phyloP scores from a whole-genome alignment of 768 basidiomycete species.

The Asterophora lycoperdoides region DNA sequence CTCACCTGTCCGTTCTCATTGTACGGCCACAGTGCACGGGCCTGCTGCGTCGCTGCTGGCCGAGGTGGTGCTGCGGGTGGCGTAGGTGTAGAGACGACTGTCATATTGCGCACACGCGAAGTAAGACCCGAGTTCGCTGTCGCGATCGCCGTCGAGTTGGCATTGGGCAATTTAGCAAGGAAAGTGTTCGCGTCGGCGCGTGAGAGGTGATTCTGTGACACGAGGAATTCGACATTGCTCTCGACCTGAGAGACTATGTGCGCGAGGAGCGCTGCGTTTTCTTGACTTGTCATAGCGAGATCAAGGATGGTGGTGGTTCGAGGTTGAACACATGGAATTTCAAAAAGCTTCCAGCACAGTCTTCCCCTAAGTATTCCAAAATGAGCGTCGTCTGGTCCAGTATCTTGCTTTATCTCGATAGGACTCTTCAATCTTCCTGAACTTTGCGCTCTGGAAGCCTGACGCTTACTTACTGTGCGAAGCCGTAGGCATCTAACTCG shows the following conservation, averaged over 20 bases:
- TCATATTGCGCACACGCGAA: background rate
- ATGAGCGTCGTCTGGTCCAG: too few relatives aligned
- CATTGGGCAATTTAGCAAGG: conserved; percentile 43
- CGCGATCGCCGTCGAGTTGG: background rate
- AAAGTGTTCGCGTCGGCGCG: conserved; percentile 45
- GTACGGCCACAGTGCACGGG: conserved; percentile 63
- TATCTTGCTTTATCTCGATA: too few relatives aligned
- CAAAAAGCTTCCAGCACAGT: too few relatives aligned
- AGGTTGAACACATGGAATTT: too few relatives aligned
- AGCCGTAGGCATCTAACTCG: too few relatives aligned
- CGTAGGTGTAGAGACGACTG: background rate
- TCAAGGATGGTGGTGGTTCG: background rate
- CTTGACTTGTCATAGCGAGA: conserved; percentile 5
- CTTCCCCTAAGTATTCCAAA: too few relatives aligned
- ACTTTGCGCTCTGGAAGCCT: too few relatives aligned
- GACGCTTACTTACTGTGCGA: too few relatives aligned
- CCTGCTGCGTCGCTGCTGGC: conserved; percentile 29
- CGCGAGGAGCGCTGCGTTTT: conserved; percentile 45
- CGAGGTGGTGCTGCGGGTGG: conserved; percentile 11
- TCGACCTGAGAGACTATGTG: conserved; percentile 58
- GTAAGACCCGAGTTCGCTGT: background rate
- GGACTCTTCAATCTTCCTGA: too few relatives aligned
- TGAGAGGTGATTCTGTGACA: conserved; percentile 50
- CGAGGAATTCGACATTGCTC: conserved; percentile 54
- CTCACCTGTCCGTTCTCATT: conserved; percentile 53